Evolutionary conservation across 2,329 filamentous ascomycete genomes (phyloP), one percentile per base, ranked within the genome.

Genomic region (Penicillium sp.): DNA sequence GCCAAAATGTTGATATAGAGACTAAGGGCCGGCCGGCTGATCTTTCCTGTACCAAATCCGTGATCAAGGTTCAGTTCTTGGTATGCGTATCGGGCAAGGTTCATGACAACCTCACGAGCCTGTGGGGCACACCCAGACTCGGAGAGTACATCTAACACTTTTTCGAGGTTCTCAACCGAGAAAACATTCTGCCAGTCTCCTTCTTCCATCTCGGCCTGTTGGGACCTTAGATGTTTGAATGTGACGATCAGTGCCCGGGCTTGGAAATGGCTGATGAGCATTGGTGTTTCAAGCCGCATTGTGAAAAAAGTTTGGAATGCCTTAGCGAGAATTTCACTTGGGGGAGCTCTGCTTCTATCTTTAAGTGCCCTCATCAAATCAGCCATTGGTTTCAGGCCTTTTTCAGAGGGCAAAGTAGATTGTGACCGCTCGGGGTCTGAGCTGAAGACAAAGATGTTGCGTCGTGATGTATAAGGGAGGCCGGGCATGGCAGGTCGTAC

Each of bases 381-480:
- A 65, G 89, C 82, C 76, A 96, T 84, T 16, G 82, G 82, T 61
- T 85, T 84, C 66, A 91, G 83, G 50, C 91, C 91, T 0, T 66
- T 65, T 47, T 75, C 72, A 3, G 71, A 71, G 84, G 88, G 66
- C 86, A 88, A 57, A 86, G 77, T 64, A 86, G 61, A 43, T 11
- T 65, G 81, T 48, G 86, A 73, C 54, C 49, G 59, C 11, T 82
- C 77, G 56, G 84, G 80, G 17, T 84, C 81, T 4, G 84, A 56
- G 25, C 57, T 67, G 50, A 73, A 73, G 14, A 70, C 65, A 53
- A 75, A 74, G 17, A 74, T 55, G 8, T 57, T 64, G 41, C 72
- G 68, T 49, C 65, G 65, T 42, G 68, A 66, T 41, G 59, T 53
- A 67, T 68, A 74, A 60, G 80, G 78, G 7, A 70, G 61, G 50